phyloP scores from a whole-genome alignment of 805 yeast species.

The Zygosaccharomyces siamensis region DNA sequence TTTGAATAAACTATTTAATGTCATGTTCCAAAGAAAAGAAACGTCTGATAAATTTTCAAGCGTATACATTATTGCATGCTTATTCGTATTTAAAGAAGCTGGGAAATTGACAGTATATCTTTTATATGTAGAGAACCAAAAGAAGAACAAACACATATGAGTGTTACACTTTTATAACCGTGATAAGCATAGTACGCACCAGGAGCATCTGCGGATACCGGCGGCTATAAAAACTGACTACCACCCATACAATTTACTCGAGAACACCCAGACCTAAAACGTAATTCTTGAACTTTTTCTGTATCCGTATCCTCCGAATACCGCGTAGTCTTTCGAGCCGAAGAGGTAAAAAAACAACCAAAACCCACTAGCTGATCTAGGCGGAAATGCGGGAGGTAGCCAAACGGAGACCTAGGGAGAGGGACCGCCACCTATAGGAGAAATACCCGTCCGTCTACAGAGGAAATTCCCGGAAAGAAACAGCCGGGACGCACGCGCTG shows the following conservation, averaged over 20 bases:
- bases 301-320: background rate
- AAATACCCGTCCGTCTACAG: background rate
- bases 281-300: background rate
- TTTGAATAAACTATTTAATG: conserved; percentile 6
- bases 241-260: background rate
- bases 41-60: background rate
- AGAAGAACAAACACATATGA: background rate
- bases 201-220: no score
- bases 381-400: background rate
- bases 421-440: background rate
- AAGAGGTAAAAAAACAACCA: background rate
- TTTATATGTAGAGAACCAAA: background rate
- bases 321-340: background rate
- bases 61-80: conserved; percentile 2
- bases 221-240: background rate
- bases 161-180: no score
- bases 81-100: conserved; percentile 2
- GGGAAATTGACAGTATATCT: background rate
- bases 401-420: background rate
- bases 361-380: background rate
- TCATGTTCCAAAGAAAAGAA: conserved; percentile 1
- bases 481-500: no score
- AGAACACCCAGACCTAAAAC: background rate
- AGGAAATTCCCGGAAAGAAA: no score
- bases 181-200: no score